Evolutionary conservation across 345 rosid genomes (phyloP), one percentile per base, ranked within the genome.

Genomic region (Melastoma malabathricum): DNA sequence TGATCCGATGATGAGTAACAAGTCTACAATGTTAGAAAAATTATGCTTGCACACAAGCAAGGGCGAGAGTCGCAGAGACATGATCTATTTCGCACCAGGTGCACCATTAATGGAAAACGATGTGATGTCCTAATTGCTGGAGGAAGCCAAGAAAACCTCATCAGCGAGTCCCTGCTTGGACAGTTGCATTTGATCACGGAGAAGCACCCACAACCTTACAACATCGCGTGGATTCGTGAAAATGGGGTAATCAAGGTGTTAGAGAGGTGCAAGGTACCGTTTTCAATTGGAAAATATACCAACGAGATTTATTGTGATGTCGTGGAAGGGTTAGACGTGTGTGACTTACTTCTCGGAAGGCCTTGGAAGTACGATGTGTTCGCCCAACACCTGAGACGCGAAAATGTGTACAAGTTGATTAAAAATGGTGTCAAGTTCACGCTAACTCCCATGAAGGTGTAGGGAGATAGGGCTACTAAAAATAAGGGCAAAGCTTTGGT

Each of bases 41-140:
- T 38, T 0, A 16, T 34, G 1, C 15, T 18, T 6, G 43, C 39
- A 3, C 0, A n/a, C n/a, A n/a, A 0, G 0, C 0, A 0, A n/a
- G 16, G 6, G 19, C 23, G 50, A 1, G 13, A 48, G 3, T 12
- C 46, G 2, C 15, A 52, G 15, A 0, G 13, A 1, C 4, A 53
- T 53, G 3, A 5, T 5, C 13, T 57, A 3, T 18, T 57, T 17
- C 52, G 18, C 19, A 48, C 31, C 13, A 1, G 9, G 17, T 18
- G 27, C 10, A 27, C 2, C 0, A 13, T 62, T 1, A 62, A 29
- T 0, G 14, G 13, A 0, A 3, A n/a, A 0, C 0, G 31, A 0
- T 49, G 3, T 12, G 13, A 51, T 18, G 16, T 50, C 12, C 44
- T 63, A 2, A 51, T 49, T 4, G 5, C 44, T 12, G 15, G 47